Evolutionary conservation across 768 basidiomycete genomes (phyloP), one percentile per base, ranked within the genome.

Genomic region (Crepidotus variabilis): DNA sequence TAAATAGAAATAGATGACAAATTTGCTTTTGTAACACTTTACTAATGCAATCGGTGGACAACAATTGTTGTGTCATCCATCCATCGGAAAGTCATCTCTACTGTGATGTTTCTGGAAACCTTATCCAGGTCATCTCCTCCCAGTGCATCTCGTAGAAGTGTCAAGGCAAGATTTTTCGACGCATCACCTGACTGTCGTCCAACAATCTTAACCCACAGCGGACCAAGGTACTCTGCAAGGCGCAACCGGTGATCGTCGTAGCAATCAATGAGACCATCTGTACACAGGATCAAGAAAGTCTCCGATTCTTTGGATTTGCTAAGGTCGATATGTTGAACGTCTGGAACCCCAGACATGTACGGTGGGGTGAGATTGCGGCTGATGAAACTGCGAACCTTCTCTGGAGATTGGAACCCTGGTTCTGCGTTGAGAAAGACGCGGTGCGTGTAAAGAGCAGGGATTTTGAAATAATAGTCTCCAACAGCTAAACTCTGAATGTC

Each of bases 31-130:
- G 58, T 46, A 33, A 51, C 6, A 53, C 39, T 7, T 43, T 10
- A 45, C 58, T 53, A 61, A 48, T 64, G 66, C 45, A 76, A 50
- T 24, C 67, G 65, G 36, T 71, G 69, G 11, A 81, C 75, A 5
- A 82, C 46, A 16, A 83, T 71, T 0, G 82, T 84, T 2, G 79
- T 82, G 63, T 85, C 83, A 61, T 85, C 83, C 76, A 84, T 81
- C 82, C 82, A 84, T 50, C 72, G 65, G 34, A 63, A 67, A 22
- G 61, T 59, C 67, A 75, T 75, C 65, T 84, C 80, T 24, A 79
- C 75, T 3, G 80, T 81, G 52, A 84, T 63, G 66, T 73, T 68
- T 52, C 72, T 67, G 21, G 78, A 80, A 13, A 78, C 72, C 39
- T 69, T 68, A 36, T 77, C 73, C 34, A 52, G 51, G 52, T 78